Conservation (phyloP, 345 rosid species). For the Arabidopsis arenosa region DNA sequence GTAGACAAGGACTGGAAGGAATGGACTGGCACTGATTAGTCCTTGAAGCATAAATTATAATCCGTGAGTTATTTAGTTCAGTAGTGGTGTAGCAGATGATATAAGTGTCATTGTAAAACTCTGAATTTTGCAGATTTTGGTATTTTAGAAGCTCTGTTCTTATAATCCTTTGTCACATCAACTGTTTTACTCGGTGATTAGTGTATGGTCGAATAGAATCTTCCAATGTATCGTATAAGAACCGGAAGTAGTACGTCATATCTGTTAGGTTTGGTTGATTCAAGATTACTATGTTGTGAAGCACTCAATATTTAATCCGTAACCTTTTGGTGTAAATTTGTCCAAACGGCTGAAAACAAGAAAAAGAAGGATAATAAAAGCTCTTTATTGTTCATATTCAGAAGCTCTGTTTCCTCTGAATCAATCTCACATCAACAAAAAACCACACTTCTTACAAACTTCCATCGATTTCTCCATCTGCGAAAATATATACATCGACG, state of each 20-base stretch:
- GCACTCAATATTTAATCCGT: neutral
- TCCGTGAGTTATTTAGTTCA: slow-evolving; percentile 10
- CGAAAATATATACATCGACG: slow-evolving; percentile 45
- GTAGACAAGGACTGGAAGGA: slow-evolving; percentile 95
- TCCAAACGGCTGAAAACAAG: neutral
- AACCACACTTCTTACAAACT: slow-evolving; percentile 31
- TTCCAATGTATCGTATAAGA: neutral
- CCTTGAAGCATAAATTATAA: neutral
- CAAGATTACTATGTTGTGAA: slow-evolving; percentile 7
- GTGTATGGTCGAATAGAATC: neutral
- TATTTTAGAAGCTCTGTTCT: neutral
- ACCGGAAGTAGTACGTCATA: neutral
- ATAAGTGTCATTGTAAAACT: slow-evolving; percentile 12
- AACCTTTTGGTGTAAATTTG: neutral
- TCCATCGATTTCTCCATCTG: slow-evolving; percentile 37
- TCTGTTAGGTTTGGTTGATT: slow-evolving; percentile 7
- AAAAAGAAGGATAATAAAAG: neutral
- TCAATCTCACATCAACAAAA: slow-evolving; percentile 27
- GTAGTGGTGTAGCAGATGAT: slow-evolving; percentile 14
- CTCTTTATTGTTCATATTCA: slow-evolving; percentile 12
- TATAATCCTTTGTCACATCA: neutral
- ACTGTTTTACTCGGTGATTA: neutral
- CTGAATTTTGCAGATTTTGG: slow-evolving; percentile 21
- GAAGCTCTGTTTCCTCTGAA: slow-evolving; percentile 17
- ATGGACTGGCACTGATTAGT: slow-evolving; percentile 68